Evolutionary conservation across 148 eudicot species (phyloP).

Genomic region (Nepenthes gracilis): DNA sequence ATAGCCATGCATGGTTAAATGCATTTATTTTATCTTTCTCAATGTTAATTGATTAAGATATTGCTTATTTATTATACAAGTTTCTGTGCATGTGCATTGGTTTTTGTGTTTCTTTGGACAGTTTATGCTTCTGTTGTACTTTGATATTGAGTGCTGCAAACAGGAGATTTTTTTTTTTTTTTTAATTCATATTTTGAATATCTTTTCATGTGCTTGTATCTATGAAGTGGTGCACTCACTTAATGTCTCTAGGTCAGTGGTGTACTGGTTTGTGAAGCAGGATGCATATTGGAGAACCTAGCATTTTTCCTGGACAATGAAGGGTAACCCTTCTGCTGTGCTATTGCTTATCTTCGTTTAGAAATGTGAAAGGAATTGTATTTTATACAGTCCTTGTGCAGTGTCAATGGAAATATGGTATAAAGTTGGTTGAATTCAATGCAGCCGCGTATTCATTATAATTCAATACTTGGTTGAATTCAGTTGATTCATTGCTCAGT

Average conservation of each 20-base stretch:
- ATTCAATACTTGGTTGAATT: background rate
- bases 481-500: background rate
- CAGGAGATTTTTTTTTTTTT: background rate
- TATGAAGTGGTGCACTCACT: conserved; percentile 10
- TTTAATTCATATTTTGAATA: background rate
- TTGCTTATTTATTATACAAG: no score
- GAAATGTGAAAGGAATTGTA: background rate
- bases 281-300: conserved; percentile 94
- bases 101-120: no score
- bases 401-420: no score
- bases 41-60: no score
- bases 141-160: no score
- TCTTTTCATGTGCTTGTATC: background rate
- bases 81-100: no score
- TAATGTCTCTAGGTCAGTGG: conserved; percentile 60
- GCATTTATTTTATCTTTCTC: no score
- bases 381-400: no score
- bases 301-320: conserved; percentile 71
- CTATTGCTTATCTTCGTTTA: conserved; percentile 4
- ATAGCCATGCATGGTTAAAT: no score
- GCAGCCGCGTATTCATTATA: background rate
- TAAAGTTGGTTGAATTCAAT: background rate
- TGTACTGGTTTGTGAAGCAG: conserved; percentile 93
- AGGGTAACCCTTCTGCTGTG: conserved; percentile 48
- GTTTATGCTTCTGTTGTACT: no score